A percentile compares a stretch with the other conserved stretches of the same genome.
These are phyloP conservation scores for Arthrobotrys musiformis DNA, from an alignment of 2,329 filamentous ascomycete genomes.

Conservation along the genomic window DNA sequence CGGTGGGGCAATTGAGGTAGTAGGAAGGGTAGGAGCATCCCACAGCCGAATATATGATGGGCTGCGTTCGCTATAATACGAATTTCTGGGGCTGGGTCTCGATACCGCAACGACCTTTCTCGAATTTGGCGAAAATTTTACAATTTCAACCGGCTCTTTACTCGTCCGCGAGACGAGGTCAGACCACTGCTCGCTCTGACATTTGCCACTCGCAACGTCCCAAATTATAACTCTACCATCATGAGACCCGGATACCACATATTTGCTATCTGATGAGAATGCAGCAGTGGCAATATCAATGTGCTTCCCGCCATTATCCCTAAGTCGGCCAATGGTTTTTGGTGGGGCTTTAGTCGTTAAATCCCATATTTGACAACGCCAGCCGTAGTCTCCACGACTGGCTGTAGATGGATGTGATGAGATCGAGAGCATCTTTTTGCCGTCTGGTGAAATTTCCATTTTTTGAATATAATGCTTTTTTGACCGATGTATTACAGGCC, in stretches of 20 bases:
- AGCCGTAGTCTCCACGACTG: too few relatives aligned
- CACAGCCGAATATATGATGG: too few relatives aligned
- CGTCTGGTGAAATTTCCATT: neutral
- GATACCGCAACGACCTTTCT: too few relatives aligned
- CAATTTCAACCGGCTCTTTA: neutral
- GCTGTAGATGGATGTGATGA: too few relatives aligned
- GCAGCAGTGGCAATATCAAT: neutral
- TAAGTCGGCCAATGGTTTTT: neutral
- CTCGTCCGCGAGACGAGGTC: slow-evolving; percentile 12
- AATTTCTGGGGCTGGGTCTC: too few relatives aligned
- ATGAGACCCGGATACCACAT: neutral
- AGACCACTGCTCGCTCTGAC: neutral
- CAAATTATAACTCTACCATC: neutral
- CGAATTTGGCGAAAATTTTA: neutral
- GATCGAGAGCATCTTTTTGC: neutral
- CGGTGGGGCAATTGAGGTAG: too few relatives aligned
- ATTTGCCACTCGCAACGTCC: neutral
- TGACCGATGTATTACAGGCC: neutral
- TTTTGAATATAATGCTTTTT: neutral
- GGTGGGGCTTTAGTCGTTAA: neutral
- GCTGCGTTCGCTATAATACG: too few relatives aligned
- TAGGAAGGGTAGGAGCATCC: too few relatives aligned
- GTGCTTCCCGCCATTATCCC: too few relatives aligned
- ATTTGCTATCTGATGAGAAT: neutral
- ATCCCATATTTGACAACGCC: neutral